A percentile compares a stretch with the other conserved stretches of the same genome.
Conservation (phyloP, 2,329 filamentous ascomycete species). For the Stachybotrys elegans region DNA sequence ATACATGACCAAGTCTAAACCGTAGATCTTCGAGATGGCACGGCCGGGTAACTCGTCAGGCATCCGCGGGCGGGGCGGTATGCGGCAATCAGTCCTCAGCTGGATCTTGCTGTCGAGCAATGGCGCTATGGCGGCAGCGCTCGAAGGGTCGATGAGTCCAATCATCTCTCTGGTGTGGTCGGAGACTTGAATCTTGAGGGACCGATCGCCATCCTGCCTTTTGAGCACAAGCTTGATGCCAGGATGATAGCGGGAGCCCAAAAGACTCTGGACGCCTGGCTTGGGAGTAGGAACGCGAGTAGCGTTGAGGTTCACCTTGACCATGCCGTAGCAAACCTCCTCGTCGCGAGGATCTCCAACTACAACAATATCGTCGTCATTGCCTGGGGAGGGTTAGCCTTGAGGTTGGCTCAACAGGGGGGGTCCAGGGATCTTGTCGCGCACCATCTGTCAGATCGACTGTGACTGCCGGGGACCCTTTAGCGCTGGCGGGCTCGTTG, state of each 20-base stretch:
- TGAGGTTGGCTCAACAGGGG: conserved; percentile 8
- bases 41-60: conserved; percentile 61
- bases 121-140: conserved; percentile 62
- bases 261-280: conserved; percentile 54
- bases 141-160: conserved; percentile 66
- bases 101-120: conserved; percentile 64
- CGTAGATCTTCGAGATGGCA: conserved; percentile 54
- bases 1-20: conserved; percentile 72
- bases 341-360: conserved; percentile 58
- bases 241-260: conserved; percentile 60
- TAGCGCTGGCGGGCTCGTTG: conserved; percentile 31
- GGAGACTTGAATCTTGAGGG: conserved; percentile 62
- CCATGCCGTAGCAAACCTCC: conserved; percentile 76
- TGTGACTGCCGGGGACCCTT: conserved; percentile 32
- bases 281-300: conserved; percentile 64
- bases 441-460: conserved; percentile 56
- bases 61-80: conserved; percentile 60
- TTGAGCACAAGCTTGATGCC: conserved; percentile 68
- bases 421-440: conserved; percentile 8
- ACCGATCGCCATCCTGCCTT: conserved; percentile 49
- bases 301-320: conserved; percentile 65
- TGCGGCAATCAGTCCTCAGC: conserved; percentile 67
- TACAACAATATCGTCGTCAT: conserved; percentile 54
- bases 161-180: conserved; percentile 70
- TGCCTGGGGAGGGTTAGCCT: conserved; percentile 31